Percentiles rank a stretch among this genome's conserved stretches.
Evolutionary conservation across 257 asterid genomes (phyloP).

Genomic region (Primulina huaijiensis): DNA sequence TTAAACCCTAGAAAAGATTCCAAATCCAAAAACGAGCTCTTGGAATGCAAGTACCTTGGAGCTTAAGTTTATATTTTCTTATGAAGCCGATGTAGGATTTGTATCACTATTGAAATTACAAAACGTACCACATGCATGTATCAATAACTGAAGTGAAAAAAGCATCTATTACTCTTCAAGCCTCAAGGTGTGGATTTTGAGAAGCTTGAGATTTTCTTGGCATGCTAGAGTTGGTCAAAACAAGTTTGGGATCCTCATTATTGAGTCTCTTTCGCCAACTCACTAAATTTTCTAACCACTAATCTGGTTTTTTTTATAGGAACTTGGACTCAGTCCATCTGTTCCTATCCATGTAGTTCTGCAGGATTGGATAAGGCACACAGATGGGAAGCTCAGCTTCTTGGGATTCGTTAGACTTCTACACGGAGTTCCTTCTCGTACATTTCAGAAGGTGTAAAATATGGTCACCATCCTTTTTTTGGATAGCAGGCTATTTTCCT

Average conservation of each 20-base stretch:
- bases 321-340: conserved; percentile 83
- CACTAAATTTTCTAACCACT: background rate
- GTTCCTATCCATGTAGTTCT: conserved; percentile 90
- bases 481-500: background rate
- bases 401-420: conserved; percentile 85
- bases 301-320: conserved; percentile 38
- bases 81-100: background rate
- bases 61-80: background rate
- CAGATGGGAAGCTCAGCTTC: conserved; percentile 94
- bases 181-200: background rate
- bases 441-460: conserved; percentile 61
- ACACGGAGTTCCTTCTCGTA: conserved; percentile 72
- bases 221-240: background rate
- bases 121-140: background rate
- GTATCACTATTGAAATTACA: background rate
- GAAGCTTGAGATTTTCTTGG: background rate
- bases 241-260: background rate
- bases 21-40: background rate
- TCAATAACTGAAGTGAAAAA: background rate
- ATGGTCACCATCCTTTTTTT: background rate
- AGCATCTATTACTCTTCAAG: background rate
- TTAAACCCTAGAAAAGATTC: background rate
- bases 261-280: background rate
- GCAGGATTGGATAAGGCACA: conserved; percentile 89
- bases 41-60: background rate